Evolutionary conservation across 768 basidiomycete genomes (phyloP), one percentile per base, ranked within the genome.

Genomic region (Kockovaella imperatae): DNA sequence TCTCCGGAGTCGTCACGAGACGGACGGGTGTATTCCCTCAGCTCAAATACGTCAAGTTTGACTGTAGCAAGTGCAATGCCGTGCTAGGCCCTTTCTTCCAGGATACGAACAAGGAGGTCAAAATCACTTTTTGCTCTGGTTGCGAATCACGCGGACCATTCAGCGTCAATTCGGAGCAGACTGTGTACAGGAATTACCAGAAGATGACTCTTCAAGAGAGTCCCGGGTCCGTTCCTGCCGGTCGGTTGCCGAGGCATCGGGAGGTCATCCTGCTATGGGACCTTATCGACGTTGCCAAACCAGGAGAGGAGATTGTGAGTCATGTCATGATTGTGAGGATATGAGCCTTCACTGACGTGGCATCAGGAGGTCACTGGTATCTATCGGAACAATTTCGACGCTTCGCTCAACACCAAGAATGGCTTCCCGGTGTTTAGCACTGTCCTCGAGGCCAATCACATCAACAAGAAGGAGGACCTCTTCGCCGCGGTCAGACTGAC

Each of bases 341-440:
- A 23, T 18, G 38, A 35, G 6, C 32, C 23, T 15, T 32, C 13
- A 21, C 43, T 50, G 53, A 67, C 42, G 62, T 41, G 46, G 21
- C 24, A 18, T 45, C 57, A 93, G 90, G 95, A 99, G 78, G 83
- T 97, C 17, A 97, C 95, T 13, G 95, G 93, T 41, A 81, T 97
- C 57, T 99, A 99, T 70, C 82, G 91, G 58, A 99, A 99, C 75
- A 97, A 97, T 71, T 99, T 97, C 53, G 95, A 97, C 66, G 90
- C 93, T 18, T 87, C 91, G 2, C 80, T 99, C 59, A 99, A 99
- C 71, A 83, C 88, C 23, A 97, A 97, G 74, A 97, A 99, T 60
- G 95, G 95, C 5, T 99, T 99, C 75, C 95, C 95, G 1, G 95
- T 99, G 26, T 99, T 99, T 75, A 95, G 90, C 7, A 99, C 95